Evolutionary conservation across 176 grass and related monocot genomes (phyloP).

Genomic region (Melocanna baccifera): DNA sequence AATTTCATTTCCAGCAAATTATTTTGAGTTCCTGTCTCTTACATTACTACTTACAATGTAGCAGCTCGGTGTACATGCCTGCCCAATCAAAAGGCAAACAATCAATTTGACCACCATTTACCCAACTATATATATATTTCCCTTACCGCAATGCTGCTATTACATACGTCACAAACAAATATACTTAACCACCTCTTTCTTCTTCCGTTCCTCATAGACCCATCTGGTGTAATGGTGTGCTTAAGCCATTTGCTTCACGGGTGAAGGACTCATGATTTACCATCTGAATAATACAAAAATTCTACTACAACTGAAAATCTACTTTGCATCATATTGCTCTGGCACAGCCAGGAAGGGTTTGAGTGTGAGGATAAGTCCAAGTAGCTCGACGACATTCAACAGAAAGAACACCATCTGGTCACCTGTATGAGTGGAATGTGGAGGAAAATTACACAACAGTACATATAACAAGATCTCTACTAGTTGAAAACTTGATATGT

Average conservation of each 20-base stretch:
- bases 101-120: not conserved
- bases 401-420: slow-evolving; percentile 78
- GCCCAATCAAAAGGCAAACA: not conserved
- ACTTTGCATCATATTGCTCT: slow-evolving; percentile 12
- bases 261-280: not conserved
- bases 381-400: slow-evolving; percentile 46
- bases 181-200: not conserved
- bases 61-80: not conserved
- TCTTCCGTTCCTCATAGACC: not conserved
- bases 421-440: slow-evolving; percentile 33
- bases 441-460: not conserved
- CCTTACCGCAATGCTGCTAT: not conserved
- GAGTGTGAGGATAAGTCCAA: slow-evolving; percentile 62
- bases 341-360: slow-evolving; percentile 53
- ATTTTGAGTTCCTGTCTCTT: not conserved
- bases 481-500: not conserved
- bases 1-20: slow-evolving; percentile 17
- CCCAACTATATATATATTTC: not conserved
- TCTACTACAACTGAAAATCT: not conserved
- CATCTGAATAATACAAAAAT: not conserved
- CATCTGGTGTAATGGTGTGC: not conserved
- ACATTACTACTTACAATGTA: not conserved
- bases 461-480: not conserved
- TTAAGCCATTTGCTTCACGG: not conserved
- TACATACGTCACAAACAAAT: not conserved